A percentile compares a stretch with the other conserved stretches of the same genome.
These are phyloP conservation scores for Calocera cornea DNA, from an alignment of 768 basidiomycete species.

Conservation along the genomic window DNA sequence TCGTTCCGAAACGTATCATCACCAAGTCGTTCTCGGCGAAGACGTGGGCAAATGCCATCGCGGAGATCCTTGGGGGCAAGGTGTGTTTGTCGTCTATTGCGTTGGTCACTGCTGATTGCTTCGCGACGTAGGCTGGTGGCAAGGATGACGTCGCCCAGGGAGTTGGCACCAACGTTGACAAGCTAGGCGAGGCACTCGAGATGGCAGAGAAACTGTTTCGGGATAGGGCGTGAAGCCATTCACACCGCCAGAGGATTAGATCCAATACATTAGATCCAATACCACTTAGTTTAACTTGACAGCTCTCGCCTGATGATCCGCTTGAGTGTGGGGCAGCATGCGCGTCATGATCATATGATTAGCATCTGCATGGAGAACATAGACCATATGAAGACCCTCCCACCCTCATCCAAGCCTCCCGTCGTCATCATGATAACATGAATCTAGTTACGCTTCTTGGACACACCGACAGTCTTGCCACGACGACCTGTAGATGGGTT, in stretches of 20 bases:
- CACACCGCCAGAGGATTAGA: background rate
- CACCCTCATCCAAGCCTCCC: background rate
- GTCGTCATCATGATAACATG: background rate
- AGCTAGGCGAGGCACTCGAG: slow-evolving; percentile 51
- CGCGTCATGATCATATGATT: background rate
- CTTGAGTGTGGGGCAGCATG: too few species aligned
- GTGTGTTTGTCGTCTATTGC: slow-evolving; percentile 28
- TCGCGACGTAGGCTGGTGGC: slow-evolving; percentile 61
- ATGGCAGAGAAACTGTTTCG: slow-evolving; percentile 37
- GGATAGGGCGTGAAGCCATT: background rate
- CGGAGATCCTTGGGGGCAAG: slow-evolving; percentile 79
- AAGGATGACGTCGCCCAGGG: slow-evolving; percentile 89
- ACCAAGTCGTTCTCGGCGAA: slow-evolving; percentile 60
- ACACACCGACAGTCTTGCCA: slow-evolving; percentile 92
- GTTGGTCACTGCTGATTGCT: background rate
- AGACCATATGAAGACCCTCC: background rate
- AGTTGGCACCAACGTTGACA: slow-evolving; percentile 52
- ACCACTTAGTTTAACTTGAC: too few species aligned
- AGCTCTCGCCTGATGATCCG: too few species aligned
- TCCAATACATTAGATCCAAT: too few species aligned
- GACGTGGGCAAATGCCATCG: slow-evolving; percentile 70
- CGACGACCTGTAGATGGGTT: slow-evolving; percentile 52
- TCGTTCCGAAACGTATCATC: slow-evolving; percentile 49
- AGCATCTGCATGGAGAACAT: background rate
- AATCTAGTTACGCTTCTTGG: slow-evolving; percentile 64